These are phyloP conservation scores for Mortierella hygrophila DNA, from an alignment of 192 early-diverging fungal genomes.

Conservation along the genomic window DNA sequence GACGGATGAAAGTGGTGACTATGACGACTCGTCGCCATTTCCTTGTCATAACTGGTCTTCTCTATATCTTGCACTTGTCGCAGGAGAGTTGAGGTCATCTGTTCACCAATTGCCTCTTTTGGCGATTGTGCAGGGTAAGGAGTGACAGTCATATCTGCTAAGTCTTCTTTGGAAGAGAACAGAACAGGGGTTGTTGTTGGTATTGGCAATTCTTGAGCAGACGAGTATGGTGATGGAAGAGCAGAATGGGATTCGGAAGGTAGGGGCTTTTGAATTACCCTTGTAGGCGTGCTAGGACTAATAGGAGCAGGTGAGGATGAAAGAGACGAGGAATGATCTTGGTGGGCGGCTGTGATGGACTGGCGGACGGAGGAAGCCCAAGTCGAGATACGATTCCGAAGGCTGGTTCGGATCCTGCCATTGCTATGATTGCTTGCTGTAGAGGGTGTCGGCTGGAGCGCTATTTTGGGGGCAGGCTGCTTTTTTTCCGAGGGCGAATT, in stretches of 20 bases:
- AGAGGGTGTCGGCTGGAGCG: background rate
- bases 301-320: background rate
- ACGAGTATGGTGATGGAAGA: background rate
- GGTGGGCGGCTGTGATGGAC: constrained; percentile 11
- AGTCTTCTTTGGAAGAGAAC: background rate
- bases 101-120: background rate
- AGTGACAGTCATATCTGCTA: background rate
- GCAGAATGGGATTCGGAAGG: background rate
- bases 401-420: background rate
- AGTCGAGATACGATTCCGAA: constrained; percentile 28
- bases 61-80: background rate
- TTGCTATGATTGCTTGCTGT: constrained; percentile 8
- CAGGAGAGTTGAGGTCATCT: background rate
- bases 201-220: background rate
- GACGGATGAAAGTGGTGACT: background rate
- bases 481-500: background rate
- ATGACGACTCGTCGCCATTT: background rate
- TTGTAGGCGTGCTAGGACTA: background rate
- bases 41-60: background rate
- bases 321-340: background rate
- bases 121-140: background rate
- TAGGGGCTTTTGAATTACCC: background rate
- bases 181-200: background rate
- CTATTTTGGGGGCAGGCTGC: background rate
- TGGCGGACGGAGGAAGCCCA: constrained; percentile 37